Evolutionary conservation across 805 yeast species (phyloP).

Genomic region (Yarrowia sp.): DNA sequence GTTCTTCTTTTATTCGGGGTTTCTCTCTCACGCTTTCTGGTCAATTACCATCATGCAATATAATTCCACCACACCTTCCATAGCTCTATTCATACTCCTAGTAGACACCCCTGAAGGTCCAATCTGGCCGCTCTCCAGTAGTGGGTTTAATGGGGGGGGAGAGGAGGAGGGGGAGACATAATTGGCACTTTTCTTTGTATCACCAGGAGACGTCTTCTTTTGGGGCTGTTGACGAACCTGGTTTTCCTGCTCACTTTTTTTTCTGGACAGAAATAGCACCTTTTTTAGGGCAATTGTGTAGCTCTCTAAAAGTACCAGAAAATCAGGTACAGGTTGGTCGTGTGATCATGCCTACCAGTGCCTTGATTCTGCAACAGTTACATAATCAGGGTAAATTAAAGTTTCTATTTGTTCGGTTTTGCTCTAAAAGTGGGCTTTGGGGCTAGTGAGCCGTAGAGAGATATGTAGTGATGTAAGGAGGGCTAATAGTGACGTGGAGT

Average conservation of each 20-base stretch:
- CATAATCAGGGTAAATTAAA: constrained; percentile 16
- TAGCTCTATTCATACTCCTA: neutral
- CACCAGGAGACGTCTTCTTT: neutral
- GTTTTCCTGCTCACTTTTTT: too few species aligned
- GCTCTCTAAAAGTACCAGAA: neutral
- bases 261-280: neutral
- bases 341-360: neutral
- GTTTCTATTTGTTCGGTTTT: neutral
- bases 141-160: neutral
- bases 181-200: neutral
- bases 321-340: neutral
- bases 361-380: constrained; percentile 20
- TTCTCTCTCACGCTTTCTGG: too few species aligned
- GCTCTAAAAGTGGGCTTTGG: neutral
- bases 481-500: neutral
- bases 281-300: neutral
- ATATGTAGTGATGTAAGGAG: neutral
- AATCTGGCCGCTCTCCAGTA: neutral
- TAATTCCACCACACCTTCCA: neutral
- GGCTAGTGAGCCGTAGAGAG: neutral
- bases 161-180: neutral
- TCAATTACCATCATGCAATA: neutral
- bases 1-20: too few species aligned
- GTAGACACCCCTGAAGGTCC: neutral
- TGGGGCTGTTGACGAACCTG: too few species aligned